A percentile compares a stretch with the other conserved stretches of the same genome.
Conservation (phyloP, 768 basidiomycete species). For the Boletus subcaerulescens region DNA sequence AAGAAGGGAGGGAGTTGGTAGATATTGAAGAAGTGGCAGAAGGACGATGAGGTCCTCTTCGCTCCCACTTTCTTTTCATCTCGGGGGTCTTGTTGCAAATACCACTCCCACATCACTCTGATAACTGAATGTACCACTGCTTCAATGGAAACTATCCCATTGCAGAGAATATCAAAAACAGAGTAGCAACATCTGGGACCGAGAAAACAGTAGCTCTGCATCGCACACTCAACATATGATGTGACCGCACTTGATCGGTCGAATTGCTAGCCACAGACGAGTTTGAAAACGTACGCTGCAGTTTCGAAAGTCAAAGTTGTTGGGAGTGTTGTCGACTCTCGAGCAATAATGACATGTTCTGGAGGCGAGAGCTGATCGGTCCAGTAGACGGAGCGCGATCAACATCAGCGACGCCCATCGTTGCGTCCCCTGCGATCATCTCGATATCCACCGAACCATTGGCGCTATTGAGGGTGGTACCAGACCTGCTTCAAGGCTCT, state of each 20-base stretch:
- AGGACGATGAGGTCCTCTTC: background rate
- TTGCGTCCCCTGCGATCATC: conserved; percentile 26
- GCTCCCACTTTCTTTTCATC: too few relatives aligned
- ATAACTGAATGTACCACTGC: too few relatives aligned
- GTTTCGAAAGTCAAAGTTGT: conserved; percentile 35
- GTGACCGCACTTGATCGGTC: conserved; percentile 77
- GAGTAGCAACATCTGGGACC: too few relatives aligned
- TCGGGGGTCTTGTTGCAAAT: background rate
- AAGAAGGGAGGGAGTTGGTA: conserved; percentile 79
- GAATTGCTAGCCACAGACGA: conserved; percentile 68
- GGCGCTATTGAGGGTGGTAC: conserved; percentile 11
- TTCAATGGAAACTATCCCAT: too few relatives aligned
- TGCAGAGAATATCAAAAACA: too few relatives aligned
- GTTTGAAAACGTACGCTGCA: conserved; percentile 32
- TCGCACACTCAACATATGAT: too few relatives aligned
- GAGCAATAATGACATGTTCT: conserved; percentile 50
- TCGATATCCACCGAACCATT: conserved; percentile 25
- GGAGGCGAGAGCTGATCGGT: conserved; percentile 30
- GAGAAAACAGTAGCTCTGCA: too few relatives aligned
- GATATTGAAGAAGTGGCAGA: conserved; percentile 50
- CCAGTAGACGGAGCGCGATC: conserved; percentile 18
- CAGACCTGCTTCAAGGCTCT: conserved; percentile 10
- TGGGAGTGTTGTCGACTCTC: conserved; percentile 39
- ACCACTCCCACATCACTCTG: too few relatives aligned
- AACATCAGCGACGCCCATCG: conserved; percentile 25